Base-by-base conservation (phyloP, 2,329 filamentous ascomycete genomes). In the Aspergillus aculeatus region DNA sequence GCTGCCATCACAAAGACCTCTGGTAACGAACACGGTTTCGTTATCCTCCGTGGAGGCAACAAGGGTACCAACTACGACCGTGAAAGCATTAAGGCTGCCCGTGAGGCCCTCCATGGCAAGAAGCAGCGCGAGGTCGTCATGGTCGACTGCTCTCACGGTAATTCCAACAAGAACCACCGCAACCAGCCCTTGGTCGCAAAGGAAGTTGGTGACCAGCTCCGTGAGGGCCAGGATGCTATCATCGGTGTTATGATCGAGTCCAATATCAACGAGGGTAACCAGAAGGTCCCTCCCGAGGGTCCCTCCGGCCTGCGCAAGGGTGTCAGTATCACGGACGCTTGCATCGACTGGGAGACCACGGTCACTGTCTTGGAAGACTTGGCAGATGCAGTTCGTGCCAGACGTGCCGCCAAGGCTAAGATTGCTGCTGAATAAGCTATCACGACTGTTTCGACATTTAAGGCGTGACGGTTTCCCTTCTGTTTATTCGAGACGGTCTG, bases 191-290 rank as follows among this genome's bases (percentile, higher is more conserved):
- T 94, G 80, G 94, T 98, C 49, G 92, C 94, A 65, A 86, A 89
- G 75, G 84, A 83, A 55, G 82, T 99, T 62, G 89, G 85, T 32
- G 91, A 96, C 57, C 94, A 99, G 81, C 83, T 99, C 65, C 87
- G 89, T 54, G 88, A 89, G 65, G 94, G 94, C 61, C 91, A 99
- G 81, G 89, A 86, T 60, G 89, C 86, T 65, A 96, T 99, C 70
- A 86, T 98, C 66, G 95, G 93, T 75, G 92, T 98, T 73, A 99
- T 99, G 94, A 96, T 99, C 69, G 94, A 99, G 82, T 96, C 92
- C 73, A 94, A 98, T 80, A 94, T 98, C 83, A 87, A 94, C 77
- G 95, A 96, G 80, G 88, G 86, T 70, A 91, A 88, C 82, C 89
- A 92, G 74, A 96, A 96, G 82, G 91, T 96, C 1, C 92, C 92